These are phyloP conservation scores for Scedosporium boydii DNA, from an alignment of 2,329 filamentous ascomycete genomes.

Conservation along the genomic window DNA sequence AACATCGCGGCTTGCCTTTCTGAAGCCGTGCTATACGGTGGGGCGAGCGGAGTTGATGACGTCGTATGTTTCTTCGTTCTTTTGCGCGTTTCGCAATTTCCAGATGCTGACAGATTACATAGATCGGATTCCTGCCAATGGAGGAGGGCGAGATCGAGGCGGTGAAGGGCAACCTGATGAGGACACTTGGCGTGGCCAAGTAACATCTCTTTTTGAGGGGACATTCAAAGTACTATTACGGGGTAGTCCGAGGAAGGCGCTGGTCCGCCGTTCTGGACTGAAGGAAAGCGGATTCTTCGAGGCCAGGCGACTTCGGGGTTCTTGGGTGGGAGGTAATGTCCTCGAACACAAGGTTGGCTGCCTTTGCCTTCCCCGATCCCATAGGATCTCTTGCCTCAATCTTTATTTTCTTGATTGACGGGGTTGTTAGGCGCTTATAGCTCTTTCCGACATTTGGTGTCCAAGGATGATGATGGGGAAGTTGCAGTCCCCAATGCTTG, in stretches of 20 bases:
- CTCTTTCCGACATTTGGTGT: neutral
- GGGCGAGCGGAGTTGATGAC: slow-evolving; percentile 53
- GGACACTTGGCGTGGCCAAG: slow-evolving; percentile 31
- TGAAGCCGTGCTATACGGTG: slow-evolving; percentile 70
- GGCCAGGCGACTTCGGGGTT: too few relatives aligned
- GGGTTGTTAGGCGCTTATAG: neutral
- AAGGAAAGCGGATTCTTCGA: neutral
- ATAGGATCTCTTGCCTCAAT: too few relatives aligned
- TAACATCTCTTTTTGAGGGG: slow-evolving; percentile 13
- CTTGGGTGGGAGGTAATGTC: too few relatives aligned
- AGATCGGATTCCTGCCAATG: slow-evolving; percentile 61
- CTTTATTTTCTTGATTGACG: neutral
- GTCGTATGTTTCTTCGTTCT: slow-evolving; percentile 43
- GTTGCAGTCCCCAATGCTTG: neutral
- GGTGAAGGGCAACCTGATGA: slow-evolving; percentile 48
- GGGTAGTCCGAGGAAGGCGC: neutral
- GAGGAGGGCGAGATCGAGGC: slow-evolving; percentile 48
- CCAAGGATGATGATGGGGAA: neutral
- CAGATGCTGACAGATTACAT: slow-evolving; percentile 7
- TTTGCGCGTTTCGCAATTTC: neutral
- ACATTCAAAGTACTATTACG: neutral
- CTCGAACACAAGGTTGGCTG: too few relatives aligned
- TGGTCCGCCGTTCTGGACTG: neutral
- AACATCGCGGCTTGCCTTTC: slow-evolving; percentile 68
- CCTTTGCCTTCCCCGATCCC: too few relatives aligned